phyloP scores from a whole-genome alignment of 73 alveolate species.

The Uronychia setigera region DNA sequence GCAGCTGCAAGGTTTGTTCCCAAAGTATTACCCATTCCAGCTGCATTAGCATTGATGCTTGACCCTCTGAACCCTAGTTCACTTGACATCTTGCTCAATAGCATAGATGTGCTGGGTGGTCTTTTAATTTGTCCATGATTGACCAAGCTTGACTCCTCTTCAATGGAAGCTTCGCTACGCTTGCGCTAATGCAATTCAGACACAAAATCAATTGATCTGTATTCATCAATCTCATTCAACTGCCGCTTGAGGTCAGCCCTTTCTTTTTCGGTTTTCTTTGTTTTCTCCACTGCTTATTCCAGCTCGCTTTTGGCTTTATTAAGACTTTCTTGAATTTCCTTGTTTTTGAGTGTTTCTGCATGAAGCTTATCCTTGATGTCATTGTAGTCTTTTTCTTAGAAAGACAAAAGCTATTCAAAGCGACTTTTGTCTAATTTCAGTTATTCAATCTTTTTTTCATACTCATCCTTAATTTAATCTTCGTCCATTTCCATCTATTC shows the following conservation, averaged over 20 bases:
- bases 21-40: neutral
- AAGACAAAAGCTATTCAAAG: neutral
- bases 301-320: neutral
- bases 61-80: neutral
- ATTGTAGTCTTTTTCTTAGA: neutral
- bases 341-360: neutral
- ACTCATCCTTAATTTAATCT: neutral
- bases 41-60: neutral
- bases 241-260: neutral
- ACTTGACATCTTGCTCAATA: neutral
- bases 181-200: neutral
- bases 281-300: neutral
- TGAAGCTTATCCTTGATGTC: neutral
- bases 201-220: neutral
- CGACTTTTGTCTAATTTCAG: neutral
- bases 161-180: neutral
- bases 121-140: neutral
- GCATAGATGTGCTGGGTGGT: neutral
- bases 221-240: neutral
- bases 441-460: neutral
- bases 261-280: neutral
- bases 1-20: neutral
- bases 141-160: neutral
- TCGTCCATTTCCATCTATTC: constrained; percentile 1
- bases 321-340: neutral